Evolutionary conservation across 345 rosid species (phyloP), one percentile per base, ranked within the genome.

Genomic region (Euphorbia peplus): DNA sequence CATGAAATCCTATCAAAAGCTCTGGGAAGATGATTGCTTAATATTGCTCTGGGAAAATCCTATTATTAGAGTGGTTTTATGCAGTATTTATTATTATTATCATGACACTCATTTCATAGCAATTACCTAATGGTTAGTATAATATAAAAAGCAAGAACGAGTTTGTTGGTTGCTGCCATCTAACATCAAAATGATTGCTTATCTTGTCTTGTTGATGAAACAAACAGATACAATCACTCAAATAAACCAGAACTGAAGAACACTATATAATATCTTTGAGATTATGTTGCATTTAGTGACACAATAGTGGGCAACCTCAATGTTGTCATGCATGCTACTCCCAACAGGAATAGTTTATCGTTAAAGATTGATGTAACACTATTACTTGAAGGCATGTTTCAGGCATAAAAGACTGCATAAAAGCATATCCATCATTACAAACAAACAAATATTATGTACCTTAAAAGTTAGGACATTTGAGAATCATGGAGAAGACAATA

Each of bases 111-210:
- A n/a, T n/a, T n/a, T n/a, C n/a, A n/a, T n/a, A n/a, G n/a, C n/a
- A n/a, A n/a, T n/a, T n/a, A n/a, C n/a, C n/a, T n/a, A n/a, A n/a
- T n/a, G n/a, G n/a, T n/a, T n/a, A n/a, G n/a, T n/a, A n/a, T n/a
- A n/a, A n/a, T n/a, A n/a, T n/a, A n/a, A n/a, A n/a, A n/a, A n/a
- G n/a, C n/a, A 5, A n/a, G 25, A 5, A n/a, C 21, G 24, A 52
- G 26, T 52, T 19, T 52, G 2, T 35, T 35, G 39, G 56, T 52
- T 52, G 12, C 56, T n/a, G 19, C 39, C 61, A 57, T 21, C 61
- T 28, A 29, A 18, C 25, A 21, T 52, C 61, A 18, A 57, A 29
- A 29, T 57, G 61, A 55, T 57, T 57, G 41, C 39, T 57, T 57
- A 0, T 52, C 22, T 57, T 28, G 41, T 29, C 41, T 57, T 26